phyloP scores from a whole-genome alignment of 164 flowering plant species.

The Magnolia officinalis region DNA sequence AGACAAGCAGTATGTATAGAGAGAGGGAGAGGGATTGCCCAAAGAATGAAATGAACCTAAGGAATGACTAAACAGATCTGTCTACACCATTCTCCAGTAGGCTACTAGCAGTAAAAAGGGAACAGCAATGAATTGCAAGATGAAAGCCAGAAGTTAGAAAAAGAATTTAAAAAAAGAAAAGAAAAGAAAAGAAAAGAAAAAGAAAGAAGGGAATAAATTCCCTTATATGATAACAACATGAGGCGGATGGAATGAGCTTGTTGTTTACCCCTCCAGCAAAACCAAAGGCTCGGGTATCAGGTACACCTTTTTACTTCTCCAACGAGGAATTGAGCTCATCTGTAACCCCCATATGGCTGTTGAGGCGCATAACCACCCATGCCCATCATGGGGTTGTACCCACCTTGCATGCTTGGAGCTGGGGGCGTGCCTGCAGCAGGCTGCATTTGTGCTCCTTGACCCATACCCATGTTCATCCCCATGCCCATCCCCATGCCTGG shows the following conservation, averaged over 20 bases:
- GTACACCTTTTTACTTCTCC: background rate
- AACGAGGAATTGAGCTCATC: constrained; percentile 26
- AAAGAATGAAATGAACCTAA: too few species aligned
- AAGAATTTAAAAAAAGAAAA: background rate
- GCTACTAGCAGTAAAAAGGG: too few species aligned
- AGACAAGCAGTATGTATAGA: too few species aligned
- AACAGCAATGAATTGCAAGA: too few species aligned
- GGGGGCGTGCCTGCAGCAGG: constrained; percentile 36
- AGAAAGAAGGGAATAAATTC: background rate
- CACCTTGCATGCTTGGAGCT: constrained; percentile 36
- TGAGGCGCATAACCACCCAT: constrained; percentile 56
- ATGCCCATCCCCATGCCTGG: constrained; percentile 33
- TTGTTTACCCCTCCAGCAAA: background rate
- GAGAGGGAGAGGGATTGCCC: too few species aligned
- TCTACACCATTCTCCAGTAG: too few species aligned
- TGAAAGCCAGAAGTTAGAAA: background rate
- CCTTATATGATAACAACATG: background rate
- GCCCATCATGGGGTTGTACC: constrained; percentile 73
- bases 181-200: background rate
- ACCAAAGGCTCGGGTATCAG: background rate
- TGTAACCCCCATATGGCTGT: constrained; percentile 70
- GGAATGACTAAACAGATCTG: too few species aligned
- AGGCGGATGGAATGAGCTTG: background rate
- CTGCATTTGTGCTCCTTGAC: background rate
- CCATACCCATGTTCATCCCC: constrained; percentile 18